Evolutionary conservation across 805 yeast genomes (phyloP).

Genomic region (Saccharomyces eubayanus): DNA sequence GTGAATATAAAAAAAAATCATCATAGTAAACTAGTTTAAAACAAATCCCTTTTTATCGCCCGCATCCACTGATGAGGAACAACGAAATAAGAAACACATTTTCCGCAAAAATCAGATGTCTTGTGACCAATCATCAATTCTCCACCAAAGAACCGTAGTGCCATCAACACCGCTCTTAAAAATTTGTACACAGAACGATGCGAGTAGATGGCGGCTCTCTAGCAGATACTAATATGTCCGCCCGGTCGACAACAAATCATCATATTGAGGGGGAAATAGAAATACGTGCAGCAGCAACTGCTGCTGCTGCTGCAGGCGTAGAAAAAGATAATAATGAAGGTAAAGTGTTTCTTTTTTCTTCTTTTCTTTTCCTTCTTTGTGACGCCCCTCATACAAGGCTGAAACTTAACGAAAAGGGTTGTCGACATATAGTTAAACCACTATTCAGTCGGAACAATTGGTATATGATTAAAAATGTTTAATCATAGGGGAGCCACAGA

Average conservation of each 20-base stretch:
- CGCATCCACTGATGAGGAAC: constrained; percentile 4
- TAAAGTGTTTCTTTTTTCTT: neutral
- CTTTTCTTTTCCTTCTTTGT: neutral
- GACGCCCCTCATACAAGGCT: constrained; percentile 37
- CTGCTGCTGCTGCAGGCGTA: neutral
- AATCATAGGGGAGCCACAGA: constrained; percentile 19
- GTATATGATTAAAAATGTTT: constrained; percentile 21
- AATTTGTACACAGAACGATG: constrained; percentile 32
- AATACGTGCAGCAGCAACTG: neutral
- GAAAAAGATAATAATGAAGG: neutral
- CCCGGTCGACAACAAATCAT: constrained; percentile 41
- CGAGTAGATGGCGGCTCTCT: constrained; percentile 18
- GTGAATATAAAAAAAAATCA: constrained; percentile 28
- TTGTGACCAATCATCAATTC: constrained; percentile 36
- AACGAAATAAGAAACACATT: neutral
- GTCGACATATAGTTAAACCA: constrained; percentile 34
- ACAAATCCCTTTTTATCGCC: neutral
- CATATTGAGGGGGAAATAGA: constrained; percentile 16
- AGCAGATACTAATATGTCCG: constrained; percentile 37
- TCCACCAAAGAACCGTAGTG: constrained; percentile 17
- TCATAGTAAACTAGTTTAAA: constrained; percentile 6
- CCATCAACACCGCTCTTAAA: constrained; percentile 23
- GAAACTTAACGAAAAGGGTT: constrained; percentile 40
- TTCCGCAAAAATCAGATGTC: constrained; percentile 29
- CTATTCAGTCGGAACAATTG: constrained; percentile 39